These are phyloP conservation scores for Candolleomyces eurysporus DNA, from an alignment of 768 basidiomycete genomes.

Conservation along the genomic window DNA sequence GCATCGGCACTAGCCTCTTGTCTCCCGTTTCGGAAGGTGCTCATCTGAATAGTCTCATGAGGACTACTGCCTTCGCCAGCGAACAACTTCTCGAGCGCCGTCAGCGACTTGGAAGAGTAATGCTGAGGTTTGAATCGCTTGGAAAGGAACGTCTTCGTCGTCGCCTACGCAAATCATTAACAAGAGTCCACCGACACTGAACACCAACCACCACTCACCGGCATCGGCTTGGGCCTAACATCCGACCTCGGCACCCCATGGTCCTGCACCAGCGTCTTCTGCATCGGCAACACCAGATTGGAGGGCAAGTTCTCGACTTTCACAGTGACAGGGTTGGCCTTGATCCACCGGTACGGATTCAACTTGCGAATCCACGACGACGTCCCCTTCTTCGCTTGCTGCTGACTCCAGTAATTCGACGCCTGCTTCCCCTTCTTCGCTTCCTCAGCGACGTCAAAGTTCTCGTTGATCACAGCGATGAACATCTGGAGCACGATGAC, in stretches of 20 bases:
- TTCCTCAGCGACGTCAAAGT: conserved; percentile 91
- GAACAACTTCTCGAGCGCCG: conserved; percentile 63
- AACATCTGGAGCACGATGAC: conserved; percentile 95
- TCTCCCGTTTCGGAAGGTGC: conserved; percentile 47
- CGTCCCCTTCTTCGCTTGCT: conserved; percentile 49
- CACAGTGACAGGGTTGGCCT: conserved; percentile 67
- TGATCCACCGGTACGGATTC: conserved; percentile 88
- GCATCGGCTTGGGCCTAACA: conserved; percentile 11
- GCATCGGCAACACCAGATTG: conserved; percentile 75
- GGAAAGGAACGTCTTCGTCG: conserved; percentile 23
- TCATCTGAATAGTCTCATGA: conserved; percentile 54
- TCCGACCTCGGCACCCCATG: conserved; percentile 37
- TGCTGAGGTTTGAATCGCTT: conserved; percentile 40
- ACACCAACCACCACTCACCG: conserved; percentile 9
- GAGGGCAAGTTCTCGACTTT: conserved; percentile 71
- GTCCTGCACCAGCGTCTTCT: conserved; percentile 69
- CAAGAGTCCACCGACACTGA: not conserved
- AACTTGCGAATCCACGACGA: conserved; percentile 68
- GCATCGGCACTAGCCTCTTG: conserved; percentile 28
- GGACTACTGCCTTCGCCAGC: conserved; percentile 45
- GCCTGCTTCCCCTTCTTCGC: conserved; percentile 82
- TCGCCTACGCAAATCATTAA: conserved; percentile 1
- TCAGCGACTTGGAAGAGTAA: conserved; percentile 56
- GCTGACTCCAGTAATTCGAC: conserved; percentile 60
- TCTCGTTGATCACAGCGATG: conserved; percentile 96